Percentiles rank a stretch among this genome's conserved stretches.
Evolutionary conservation across 2,329 filamentous ascomycete species (phyloP).

Genomic region (Colletotrichum sp.): DNA sequence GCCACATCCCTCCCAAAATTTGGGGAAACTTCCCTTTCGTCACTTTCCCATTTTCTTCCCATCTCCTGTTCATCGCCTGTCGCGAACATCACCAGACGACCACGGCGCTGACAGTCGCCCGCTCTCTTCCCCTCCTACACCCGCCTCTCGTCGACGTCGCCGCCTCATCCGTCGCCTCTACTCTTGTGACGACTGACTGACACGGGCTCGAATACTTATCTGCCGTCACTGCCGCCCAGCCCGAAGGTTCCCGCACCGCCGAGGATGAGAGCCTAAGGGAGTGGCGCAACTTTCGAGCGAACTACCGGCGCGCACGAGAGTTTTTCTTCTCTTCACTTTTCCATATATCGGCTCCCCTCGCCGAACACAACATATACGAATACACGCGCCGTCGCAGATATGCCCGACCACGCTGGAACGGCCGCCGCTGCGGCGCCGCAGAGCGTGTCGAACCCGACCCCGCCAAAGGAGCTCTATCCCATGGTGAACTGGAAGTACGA

Average conservation of each 20-base stretch:
- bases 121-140: not conserved
- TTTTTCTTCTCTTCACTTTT: not conserved
- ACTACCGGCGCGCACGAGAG: not conserved
- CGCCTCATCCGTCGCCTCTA: not conserved
- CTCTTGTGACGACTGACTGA: not conserved
- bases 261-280: constrained; percentile 18
- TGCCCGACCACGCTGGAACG: constrained; percentile 18
- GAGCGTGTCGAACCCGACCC: constrained; percentile 29
- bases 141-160: not conserved
- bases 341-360: not conserved
- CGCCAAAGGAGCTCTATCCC: constrained; percentile 63
- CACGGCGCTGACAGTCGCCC: not conserved
- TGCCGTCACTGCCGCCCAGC: not conserved
- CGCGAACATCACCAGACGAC: not conserved
- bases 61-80: not conserved
- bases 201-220: not conserved
- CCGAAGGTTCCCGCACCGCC: constrained; percentile 14
- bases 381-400: not conserved
- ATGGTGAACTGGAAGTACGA: constrained; percentile 81
- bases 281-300: constrained; percentile 15
- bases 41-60: not conserved
- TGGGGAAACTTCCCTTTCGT: constrained; percentile 5
- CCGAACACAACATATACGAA: not conserved
- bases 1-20: constrained; percentile 16
- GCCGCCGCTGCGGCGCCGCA: constrained; percentile 25